phyloP scores from a whole-genome alignment of 73 alveolate species.

The Tetrahymena borealis region DNA sequence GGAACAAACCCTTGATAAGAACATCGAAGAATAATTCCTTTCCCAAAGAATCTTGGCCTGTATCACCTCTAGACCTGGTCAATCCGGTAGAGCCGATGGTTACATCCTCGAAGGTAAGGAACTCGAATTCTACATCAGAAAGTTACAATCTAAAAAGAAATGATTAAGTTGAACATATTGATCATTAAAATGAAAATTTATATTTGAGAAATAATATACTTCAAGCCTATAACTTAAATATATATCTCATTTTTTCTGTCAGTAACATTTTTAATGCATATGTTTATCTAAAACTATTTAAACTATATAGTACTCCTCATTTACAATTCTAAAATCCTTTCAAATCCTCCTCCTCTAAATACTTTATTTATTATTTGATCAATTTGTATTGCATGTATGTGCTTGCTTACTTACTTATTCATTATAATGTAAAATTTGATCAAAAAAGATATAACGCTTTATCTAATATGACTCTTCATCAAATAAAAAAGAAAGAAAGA shows the following conservation, averaged over 20 bases:
- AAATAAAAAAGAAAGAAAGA: too few species aligned
- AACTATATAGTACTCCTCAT: background rate
- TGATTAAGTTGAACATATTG: background rate
- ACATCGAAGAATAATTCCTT: conserved; percentile 70
- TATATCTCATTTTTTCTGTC: background rate
- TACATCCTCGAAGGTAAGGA: conserved; percentile 95
- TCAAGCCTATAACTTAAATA: background rate
- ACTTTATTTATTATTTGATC: background rate
- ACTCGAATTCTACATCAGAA: conserved; percentile 86
- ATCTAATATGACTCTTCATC: too few species aligned
- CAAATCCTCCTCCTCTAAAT: background rate
- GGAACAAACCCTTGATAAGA: conserved; percentile 56
- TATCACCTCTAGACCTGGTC: conserved; percentile 97
- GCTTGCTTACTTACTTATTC: background rate
- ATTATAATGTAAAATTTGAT: background rate
- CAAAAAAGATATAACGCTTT: too few species aligned
- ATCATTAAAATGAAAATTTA: background rate
- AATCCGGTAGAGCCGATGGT: conserved; percentile 98
- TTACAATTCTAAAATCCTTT: background rate
- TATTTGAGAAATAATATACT: background rate
- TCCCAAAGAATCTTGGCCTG: conserved; percentile 91
- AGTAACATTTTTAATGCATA: background rate
- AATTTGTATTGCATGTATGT: background rate
- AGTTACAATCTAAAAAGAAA: conserved; percentile 55
- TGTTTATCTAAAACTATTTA: background rate